These are phyloP conservation scores for Steccherinum ochraceum DNA, from an alignment of 768 basidiomycete genomes.

Conservation along the genomic window DNA sequence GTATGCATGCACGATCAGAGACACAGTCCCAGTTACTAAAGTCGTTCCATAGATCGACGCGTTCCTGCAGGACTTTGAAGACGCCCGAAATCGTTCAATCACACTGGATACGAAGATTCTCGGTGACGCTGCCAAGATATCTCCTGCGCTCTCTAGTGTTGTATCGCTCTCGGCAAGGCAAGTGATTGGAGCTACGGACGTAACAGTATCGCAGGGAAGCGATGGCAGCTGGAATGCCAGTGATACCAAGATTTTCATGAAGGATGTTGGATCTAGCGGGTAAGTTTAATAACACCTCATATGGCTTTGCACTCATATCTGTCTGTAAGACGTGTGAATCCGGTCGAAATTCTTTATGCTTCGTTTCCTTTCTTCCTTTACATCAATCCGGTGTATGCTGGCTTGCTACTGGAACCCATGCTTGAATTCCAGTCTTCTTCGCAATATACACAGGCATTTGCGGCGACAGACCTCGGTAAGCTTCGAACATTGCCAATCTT, in stretches of 20 bases:
- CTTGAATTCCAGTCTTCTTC: conserved; percentile 20
- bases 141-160: conserved; percentile 16
- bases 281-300: not conserved
- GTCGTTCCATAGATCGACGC: conserved; percentile 11
- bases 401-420: conserved; percentile 21
- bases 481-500: too few species aligned
- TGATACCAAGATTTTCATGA: conserved; percentile 21
- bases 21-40: not conserved
- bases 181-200: conserved; percentile 19
- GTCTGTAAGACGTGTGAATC: conserved; percentile 19
- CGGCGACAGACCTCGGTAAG: conserved; percentile 23
- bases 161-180: conserved; percentile 21
- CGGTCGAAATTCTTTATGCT: conserved; percentile 26
- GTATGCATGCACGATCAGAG: conserved; percentile 3
- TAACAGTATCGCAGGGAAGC: conserved; percentile 17
- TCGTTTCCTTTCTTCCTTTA: conserved; percentile 24
- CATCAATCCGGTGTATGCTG: conserved; percentile 22
- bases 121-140: conserved; percentile 15
- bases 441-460: conserved; percentile 14
- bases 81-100: conserved; percentile 11
- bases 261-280: conserved; percentile 9
- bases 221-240: conserved; percentile 13
- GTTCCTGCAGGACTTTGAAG: conserved; percentile 14
- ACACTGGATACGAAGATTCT: conserved; percentile 18
- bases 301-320: not conserved